phyloP scores from a whole-genome alignment of 169 alveolate genomes.

The Plasmodium malariae region DNA sequence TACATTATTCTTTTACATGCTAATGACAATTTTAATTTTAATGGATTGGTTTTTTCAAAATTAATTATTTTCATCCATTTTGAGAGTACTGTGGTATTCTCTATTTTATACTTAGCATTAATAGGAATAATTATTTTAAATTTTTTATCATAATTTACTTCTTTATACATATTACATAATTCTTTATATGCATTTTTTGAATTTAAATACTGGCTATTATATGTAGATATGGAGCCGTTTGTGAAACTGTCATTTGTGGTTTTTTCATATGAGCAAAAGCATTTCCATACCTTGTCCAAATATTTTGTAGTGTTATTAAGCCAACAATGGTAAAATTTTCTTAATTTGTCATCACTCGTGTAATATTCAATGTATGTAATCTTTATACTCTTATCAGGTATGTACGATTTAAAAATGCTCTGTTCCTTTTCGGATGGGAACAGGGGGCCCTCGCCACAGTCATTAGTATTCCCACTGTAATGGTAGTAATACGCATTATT shows the following conservation, averaged over 20 bases:
- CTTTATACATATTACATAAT: conserved; percentile 37
- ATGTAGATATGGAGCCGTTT: conserved; percentile 22
- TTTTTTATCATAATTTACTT: conserved; percentile 70
- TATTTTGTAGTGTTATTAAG: conserved; percentile 82
- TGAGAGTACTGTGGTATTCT: conserved; percentile 24
- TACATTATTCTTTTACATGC: conserved; percentile 79
- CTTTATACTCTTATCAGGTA: conserved; percentile 35
- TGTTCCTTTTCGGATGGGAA: conserved; percentile 83
- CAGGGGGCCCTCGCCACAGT: conserved; percentile 18
- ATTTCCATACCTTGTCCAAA: conserved; percentile 83
- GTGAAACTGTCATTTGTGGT: conserved; percentile 33
- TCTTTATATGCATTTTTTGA: conserved; percentile 70
- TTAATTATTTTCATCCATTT: conserved; percentile 83
- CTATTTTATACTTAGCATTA: conserved; percentile 69
- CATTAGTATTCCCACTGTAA: conserved; percentile 39
- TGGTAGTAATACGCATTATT: conserved; percentile 83
- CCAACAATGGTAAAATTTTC: conserved; percentile 76
- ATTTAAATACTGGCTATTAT: conserved; percentile 57
- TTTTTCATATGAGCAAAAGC: conserved; percentile 78
- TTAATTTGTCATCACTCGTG: conserved; percentile 52
- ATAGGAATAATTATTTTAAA: conserved; percentile 77
- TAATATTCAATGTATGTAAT: conserved; percentile 51
- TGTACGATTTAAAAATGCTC: conserved; percentile 65
- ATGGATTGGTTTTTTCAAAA: conserved; percentile 83
- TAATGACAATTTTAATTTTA: conserved; percentile 58